Conservation (phyloP, 1,284 basidiomycete species). For the Schizophyllum amplum region DNA sequence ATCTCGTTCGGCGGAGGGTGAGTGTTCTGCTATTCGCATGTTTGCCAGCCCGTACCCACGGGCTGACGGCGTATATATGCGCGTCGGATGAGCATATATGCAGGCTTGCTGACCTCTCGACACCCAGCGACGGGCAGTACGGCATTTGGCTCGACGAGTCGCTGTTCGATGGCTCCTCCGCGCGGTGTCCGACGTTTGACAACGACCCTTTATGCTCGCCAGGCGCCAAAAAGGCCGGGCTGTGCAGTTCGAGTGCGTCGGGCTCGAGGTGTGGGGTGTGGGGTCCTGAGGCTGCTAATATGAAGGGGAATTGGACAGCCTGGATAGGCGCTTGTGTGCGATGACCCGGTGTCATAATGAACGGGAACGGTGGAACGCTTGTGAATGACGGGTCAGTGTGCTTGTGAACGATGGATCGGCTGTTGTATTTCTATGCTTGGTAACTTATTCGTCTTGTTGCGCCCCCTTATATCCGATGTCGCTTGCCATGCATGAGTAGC, state of each 20-base stretch:
- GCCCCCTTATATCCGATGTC: not conserved
- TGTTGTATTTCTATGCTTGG: not conserved
- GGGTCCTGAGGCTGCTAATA: constrained; percentile 29
- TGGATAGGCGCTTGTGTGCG: no score
- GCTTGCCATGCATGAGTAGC: no score
- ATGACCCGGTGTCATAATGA: no score
- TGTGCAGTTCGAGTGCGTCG: constrained; percentile 74
- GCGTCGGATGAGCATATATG: no score
- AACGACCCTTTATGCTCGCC: constrained; percentile 75
- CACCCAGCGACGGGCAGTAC: constrained; percentile 70
- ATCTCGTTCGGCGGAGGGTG: constrained; percentile 90
- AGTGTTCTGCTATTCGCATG: constrained; percentile 23
- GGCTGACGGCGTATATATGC: no score
- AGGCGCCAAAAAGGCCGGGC: constrained; percentile 38
- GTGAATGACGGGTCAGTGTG: no score
- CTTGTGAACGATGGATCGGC: not conserved
- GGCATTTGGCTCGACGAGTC: constrained; percentile 86
- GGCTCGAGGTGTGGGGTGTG: constrained; percentile 80
- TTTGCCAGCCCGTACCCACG: no score
- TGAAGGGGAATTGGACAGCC: no score
- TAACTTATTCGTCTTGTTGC: not conserved
- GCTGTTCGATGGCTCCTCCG: constrained; percentile 78
- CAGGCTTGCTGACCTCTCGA: not conserved
- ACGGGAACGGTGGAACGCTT: no score
- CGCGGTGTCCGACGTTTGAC: constrained; percentile 79